phyloP scores from a whole-genome alignment of 306 rosid genomes.

The Vigna radiata region DNA sequence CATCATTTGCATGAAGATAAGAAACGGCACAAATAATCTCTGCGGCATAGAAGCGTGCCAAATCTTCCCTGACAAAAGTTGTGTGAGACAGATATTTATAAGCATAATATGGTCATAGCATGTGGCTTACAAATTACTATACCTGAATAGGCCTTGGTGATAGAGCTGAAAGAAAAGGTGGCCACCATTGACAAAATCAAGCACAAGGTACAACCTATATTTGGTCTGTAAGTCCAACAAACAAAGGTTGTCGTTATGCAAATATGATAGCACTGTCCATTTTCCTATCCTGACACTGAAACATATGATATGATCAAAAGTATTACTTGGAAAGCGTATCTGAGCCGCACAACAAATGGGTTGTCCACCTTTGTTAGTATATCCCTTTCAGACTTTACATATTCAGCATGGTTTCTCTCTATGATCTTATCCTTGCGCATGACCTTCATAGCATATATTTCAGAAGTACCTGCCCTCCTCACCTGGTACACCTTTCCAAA shows the following conservation, averaged over 20 bases:
- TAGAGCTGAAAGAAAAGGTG: slow-evolving; percentile 88
- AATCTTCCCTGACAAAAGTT: slow-evolving; percentile 71
- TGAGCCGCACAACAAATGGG: slow-evolving; percentile 76
- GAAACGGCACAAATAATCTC: slow-evolving; percentile 84
- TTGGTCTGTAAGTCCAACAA: slow-evolving; percentile 64
- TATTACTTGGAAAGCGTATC: slow-evolving; percentile 85
- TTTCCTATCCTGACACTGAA: not conserved
- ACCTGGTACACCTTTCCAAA: slow-evolving; percentile 90
- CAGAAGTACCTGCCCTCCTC: slow-evolving; percentile 70
- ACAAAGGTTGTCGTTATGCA: slow-evolving; percentile 3
- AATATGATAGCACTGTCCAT: slow-evolving; percentile 8
- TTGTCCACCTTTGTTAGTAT: slow-evolving; percentile 73
- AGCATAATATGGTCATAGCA: slow-evolving; percentile 18
- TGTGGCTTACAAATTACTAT: slow-evolving; percentile 7
- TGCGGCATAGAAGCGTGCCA: slow-evolving; percentile 82
- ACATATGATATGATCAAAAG: slow-evolving; percentile 11
- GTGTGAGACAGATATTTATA: slow-evolving; percentile 11
- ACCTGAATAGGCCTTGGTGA: slow-evolving; percentile 88
- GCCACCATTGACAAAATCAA: slow-evolving; percentile 87
- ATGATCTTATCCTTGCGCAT: slow-evolving; percentile 85
- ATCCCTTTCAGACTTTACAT: slow-evolving; percentile 87
- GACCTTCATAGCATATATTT: slow-evolving; percentile 93
- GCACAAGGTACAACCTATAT: slow-evolving; percentile 79
- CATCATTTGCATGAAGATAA: slow-evolving; percentile 79
- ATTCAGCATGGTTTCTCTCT: slow-evolving; percentile 74